Percentiles rank a stretch among this genome's conserved stretches.
phyloP scores from a whole-genome alignment of 1,139 yeast genomes.

The Tardiomyces digboiensis region DNA sequence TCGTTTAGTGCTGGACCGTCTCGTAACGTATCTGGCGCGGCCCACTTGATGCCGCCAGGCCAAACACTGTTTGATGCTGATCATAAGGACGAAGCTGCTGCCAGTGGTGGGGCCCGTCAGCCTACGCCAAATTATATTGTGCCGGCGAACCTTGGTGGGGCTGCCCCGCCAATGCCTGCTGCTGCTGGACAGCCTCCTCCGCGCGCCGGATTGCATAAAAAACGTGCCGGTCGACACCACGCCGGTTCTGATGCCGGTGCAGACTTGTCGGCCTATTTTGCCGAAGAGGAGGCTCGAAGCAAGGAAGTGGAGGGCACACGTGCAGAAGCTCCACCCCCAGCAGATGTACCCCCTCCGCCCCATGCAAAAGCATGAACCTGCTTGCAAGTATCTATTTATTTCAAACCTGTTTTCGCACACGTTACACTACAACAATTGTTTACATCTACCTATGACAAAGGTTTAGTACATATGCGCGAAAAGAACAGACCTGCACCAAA shows the following conservation, averaged over 20 bases:
- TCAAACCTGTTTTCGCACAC: no score
- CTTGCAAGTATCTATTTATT: no score
- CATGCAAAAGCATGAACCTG: neutral
- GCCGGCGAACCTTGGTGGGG: slow-evolving; percentile 3
- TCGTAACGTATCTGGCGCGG: neutral
- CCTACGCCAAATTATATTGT: slow-evolving; percentile 5
- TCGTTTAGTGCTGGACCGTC: neutral
- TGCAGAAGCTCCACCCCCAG: slow-evolving; percentile 3
- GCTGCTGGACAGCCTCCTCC: neutral
- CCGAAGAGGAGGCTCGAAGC: slow-evolving; percentile 26
- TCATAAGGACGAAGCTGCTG: slow-evolving; percentile 1
- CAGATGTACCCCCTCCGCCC: slow-evolving; percentile 2
- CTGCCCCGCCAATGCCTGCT: slow-evolving; percentile 5
- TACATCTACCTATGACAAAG: no score
- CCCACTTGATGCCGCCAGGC: slow-evolving; percentile 19
- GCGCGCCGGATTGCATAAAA: neutral
- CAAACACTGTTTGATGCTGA: slow-evolving; percentile 24
- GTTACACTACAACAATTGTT: no score
- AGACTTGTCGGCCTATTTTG: slow-evolving; percentile 26
- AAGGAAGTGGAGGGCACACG: slow-evolving; percentile 21
- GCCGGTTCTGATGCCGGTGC: slow-evolving; percentile 3
- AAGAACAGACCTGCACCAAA: no score
- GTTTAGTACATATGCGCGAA: no score
- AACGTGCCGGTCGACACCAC: slow-evolving; percentile 3
- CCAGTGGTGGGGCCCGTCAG: neutral